Evolutionary conservation across 208 protist genomes (phyloP), one percentile per base, ranked within the genome.

Genomic region (Endotrypanum monterogeii): DNA sequence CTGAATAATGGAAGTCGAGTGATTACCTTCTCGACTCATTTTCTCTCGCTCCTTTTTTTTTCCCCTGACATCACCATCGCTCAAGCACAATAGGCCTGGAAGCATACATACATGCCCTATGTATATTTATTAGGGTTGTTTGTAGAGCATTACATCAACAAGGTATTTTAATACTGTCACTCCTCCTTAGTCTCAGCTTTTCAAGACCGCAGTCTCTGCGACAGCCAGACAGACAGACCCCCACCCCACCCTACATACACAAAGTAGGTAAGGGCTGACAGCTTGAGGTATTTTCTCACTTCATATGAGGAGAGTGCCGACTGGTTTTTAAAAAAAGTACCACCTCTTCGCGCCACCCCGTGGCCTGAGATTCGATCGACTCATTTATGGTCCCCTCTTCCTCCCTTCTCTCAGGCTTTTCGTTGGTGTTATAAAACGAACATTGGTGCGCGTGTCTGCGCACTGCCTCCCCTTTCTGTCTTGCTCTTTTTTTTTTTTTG

Each of bases 21-120:
- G n/a, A n/a, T n/a, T n/a, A n/a, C n/a, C n/a, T 63, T 37, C 18
- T 46, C 12, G 32, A 41, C 16, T 16, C 20, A n/a, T 7, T 3
- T 28, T 46, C n/a, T 63, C 5, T 46, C 35, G 16, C 39, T 46
- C 4, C 7, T 8, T 20, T 41, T 6, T 14, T 1, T 20, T 30
- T 30, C 20, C 44, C 58, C 25, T 20, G 8, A 28, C 35, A 8
- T n/a, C 0, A 2, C 55, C 12, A 41, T 16, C 56, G 1, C 35
- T 6, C 16, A n/a, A n/a, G 58, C 16, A 23, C 58, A 44, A 35
- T 46, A 16, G n/a, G 16, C 58, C 44, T 30, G 12, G 35, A 20
- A 18, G 11, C 55, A 60, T 28, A 61, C 56, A 63, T 35, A 41
- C 18, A 63, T 18, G n/a, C 14, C 58, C 58, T 63, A 63, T 63